phyloP scores from a whole-genome alignment of 768 basidiomycete species.

The Boletellus ananas region DNA sequence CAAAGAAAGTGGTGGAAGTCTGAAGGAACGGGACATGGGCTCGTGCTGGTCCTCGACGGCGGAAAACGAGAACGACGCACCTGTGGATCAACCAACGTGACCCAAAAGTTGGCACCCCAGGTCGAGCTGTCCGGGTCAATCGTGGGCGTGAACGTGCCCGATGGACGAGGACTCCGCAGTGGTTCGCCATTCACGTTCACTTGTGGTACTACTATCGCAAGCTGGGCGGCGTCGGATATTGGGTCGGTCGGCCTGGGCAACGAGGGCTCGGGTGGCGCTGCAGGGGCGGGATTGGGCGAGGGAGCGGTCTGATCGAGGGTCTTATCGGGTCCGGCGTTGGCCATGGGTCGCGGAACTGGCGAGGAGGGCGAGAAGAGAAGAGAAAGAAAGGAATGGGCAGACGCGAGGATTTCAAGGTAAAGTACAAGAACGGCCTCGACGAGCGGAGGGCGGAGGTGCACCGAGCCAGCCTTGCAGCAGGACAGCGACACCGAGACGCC shows the following conservation, averaged over 20 bases:
- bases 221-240: constrained; percentile 9
- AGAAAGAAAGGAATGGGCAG: neutral
- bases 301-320: constrained; percentile 19
- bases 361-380: neutral
- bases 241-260: constrained; percentile 7
- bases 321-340: constrained; percentile 24
- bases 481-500: constrained; percentile 9
- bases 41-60: constrained; percentile 8
- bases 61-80: constrained; percentile 40
- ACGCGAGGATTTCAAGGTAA: constrained; percentile 8
- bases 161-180: constrained; percentile 30
- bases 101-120: constrained; percentile 94
- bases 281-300: neutral
- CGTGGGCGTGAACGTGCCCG: constrained; percentile 16
- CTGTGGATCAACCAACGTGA: constrained; percentile 88
- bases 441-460: constrained; percentile 4
- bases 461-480: constrained; percentile 11
- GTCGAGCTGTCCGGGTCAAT: constrained; percentile 41
- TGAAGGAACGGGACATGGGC: constrained; percentile 17
- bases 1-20: constrained; percentile 76
- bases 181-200: constrained; percentile 36
- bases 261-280: constrained; percentile 4
- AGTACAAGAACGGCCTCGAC: constrained; percentile 19
- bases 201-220: constrained; percentile 28
- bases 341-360: constrained; percentile 17